Evolutionary conservation across 371 early-diverging fungal genomes (phyloP), one percentile per base, ranked within the genome.

Genomic region (Mucor sp.): DNA sequence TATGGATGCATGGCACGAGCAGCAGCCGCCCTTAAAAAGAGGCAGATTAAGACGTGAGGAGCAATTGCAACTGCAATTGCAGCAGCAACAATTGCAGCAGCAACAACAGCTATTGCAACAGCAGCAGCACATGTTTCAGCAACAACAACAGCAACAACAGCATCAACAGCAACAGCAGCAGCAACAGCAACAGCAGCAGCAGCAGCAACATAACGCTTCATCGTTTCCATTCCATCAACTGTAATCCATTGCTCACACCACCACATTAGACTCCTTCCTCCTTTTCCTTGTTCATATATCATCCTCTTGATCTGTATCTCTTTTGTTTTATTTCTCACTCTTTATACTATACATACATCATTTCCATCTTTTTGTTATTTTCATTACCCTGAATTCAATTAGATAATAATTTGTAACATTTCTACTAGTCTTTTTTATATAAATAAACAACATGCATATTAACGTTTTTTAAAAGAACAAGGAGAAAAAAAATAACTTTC

Each of bases 11-110:
- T 68, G 65, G 65, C 58, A 70, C 53, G 83, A 83, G 60, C 53
- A 53, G 23, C 53, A 53, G 11, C 83, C 81, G 19, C 74, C 79
- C 19, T 71, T 71, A 44, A 83, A 83, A 62, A 58, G 81, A 48
- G 74, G 72, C 58, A 75, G 70, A 67, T 30, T 74, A 63, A 67
- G 74, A 66, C 75, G 80, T 21, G 80, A 77, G 11, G 80, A 80
- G 11, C 63, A 44, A 28, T 25, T 39, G 19, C 63, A 70, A 32
- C 21, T 35, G 25, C 62, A 53, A 47, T 19, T n/a, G 15, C 65
- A 58, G 35, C 63, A 62, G 44, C 63, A 62, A 19, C 60, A 58
- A 50, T 41, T 39, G 15, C 39, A 53, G 15, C 56, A 56, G 25
- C 67, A 67, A 33, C 67, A 60, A 2, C 44, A 55, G 2, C 41